Evolutionary conservation across 768 basidiomycete species (phyloP), one percentile per base, ranked within the genome.

Genomic region (Pulveroboletus ravenelii): DNA sequence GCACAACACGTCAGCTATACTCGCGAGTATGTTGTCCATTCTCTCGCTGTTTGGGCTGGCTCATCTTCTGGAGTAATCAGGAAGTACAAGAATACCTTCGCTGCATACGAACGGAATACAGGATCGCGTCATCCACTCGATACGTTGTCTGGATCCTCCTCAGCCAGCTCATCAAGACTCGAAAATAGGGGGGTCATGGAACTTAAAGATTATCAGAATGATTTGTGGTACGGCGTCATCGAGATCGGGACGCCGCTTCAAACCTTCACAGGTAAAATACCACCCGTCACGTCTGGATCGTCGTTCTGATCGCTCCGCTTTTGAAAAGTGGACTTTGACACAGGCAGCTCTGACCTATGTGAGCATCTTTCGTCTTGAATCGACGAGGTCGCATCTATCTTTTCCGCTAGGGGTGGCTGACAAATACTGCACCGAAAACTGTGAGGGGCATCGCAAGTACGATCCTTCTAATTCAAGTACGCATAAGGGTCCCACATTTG

Each of bases 311-410:
- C 1, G 14, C 6, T 27, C 45, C 14, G 10, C 23, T 9, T 31
- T 39, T 17, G 25, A 27, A 12, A 29, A 76, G 76, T 76, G 54
- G 74, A 75, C 53, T 74, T 76, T 50, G 77, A 78, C 56, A 78
- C 77, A 10, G 75, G 78, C 38, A 78, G 76, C 40, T 70, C 74
- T 52, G 79, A 81, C 57, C 58, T 76, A 12, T 51, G 62, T 57
- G 46, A 46, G 63, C 47, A 6, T 23, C 34, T 8, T 23, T 25
- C 13, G n/a, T 25, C n/a, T 13, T 34, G 14, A 25, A 17, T 9
- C 0, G 4, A 12, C 13, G n/a, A 39, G 3, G 7, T 8, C n/a
- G 20, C 5, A 8, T n/a, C 58, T 17, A 54, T 29, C 18, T 8
- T 41, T 32, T 35, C 29, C 32, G 2, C 31, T n/a, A 63, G 76